Conservation (phyloP, 2,329 filamentous ascomycete genomes). For the Phialemonium atrogriseum region DNA sequence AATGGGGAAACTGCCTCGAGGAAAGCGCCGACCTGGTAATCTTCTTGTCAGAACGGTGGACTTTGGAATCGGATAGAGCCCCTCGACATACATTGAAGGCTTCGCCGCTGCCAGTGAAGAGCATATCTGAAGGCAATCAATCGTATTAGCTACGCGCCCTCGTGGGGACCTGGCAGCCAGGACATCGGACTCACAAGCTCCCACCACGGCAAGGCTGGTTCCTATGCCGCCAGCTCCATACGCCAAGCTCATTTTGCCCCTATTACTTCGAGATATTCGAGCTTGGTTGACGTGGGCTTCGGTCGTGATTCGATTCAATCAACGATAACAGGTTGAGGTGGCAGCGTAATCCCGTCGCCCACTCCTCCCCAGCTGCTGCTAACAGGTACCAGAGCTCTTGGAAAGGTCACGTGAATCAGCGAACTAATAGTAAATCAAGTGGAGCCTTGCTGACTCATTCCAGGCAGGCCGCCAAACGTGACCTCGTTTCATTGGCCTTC, state of each 20-base stretch:
- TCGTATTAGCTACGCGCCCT: too few species aligned
- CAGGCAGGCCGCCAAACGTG: too few species aligned
- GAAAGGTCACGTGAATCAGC: too few species aligned
- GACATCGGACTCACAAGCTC: conserved; percentile 59
- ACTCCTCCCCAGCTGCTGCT: too few species aligned
- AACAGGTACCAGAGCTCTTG: too few species aligned
- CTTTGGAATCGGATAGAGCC: conserved; percentile 2
- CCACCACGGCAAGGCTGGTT: conserved; percentile 63
- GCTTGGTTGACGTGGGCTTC: too few species aligned
- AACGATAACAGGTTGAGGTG: too few species aligned
- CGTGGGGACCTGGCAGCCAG: background rate
- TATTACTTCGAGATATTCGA: too few species aligned
- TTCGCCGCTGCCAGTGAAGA: conserved; percentile 95
- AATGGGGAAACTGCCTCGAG: conserved; percentile 91
- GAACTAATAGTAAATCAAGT: too few species aligned
- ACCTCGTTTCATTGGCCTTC: conserved; percentile 4
- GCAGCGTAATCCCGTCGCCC: too few species aligned
- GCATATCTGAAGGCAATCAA: conserved; percentile 89
- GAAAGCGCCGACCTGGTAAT: conserved; percentile 72
- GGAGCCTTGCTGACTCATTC: conserved; percentile 9
- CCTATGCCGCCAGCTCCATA: conserved; percentile 64
- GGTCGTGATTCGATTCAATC: too few species aligned
- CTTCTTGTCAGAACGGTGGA: conserved; percentile 14
- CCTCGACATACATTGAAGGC: conserved; percentile 70
- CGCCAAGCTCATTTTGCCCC: conserved; percentile 58